Percentiles rank a stretch among this genome's conserved stretches.
phyloP scores from a whole-genome alignment of 2,329 filamentous ascomycete species.

The Calycina herbarum region DNA sequence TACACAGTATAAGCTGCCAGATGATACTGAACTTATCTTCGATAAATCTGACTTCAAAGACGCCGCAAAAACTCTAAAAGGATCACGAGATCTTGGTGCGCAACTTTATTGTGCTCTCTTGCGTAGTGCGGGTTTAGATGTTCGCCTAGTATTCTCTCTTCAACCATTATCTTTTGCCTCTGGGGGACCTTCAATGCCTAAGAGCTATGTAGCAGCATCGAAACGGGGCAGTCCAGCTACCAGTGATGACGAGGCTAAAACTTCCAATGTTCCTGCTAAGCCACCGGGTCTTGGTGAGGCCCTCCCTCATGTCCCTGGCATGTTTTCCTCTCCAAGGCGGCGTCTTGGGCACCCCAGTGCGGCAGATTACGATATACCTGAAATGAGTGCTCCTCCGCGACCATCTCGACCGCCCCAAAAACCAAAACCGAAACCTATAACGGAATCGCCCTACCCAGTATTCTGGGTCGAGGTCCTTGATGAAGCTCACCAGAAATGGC shows the following conservation, averaged over 20 bases:
- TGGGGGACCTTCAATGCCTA: slow-evolving; percentile 44
- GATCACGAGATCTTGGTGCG: slow-evolving; percentile 85
- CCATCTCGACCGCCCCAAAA: slow-evolving; percentile 35
- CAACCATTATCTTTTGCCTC: slow-evolving; percentile 62
- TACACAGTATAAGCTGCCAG: slow-evolving; percentile 27
- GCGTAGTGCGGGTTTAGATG: slow-evolving; percentile 76
- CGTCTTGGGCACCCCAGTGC: slow-evolving; percentile 43
- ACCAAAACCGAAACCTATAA: slow-evolving; percentile 47
- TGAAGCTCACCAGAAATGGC: slow-evolving; percentile 84
- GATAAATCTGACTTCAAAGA: slow-evolving; percentile 70
- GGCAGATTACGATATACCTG: slow-evolving; percentile 52
- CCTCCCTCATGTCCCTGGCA: slow-evolving; percentile 14
- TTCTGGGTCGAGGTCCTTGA: slow-evolving; percentile 97
- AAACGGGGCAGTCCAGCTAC: slow-evolving; percentile 34
- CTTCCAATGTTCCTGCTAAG: slow-evolving; percentile 11
- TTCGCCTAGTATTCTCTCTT: slow-evolving; percentile 85
- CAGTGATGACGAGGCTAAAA: slow-evolving; percentile 33
- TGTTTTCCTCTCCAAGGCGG: slow-evolving; percentile 29
- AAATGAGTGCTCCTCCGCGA: slow-evolving; percentile 39
- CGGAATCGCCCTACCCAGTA: slow-evolving; percentile 75
- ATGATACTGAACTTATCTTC: slow-evolving; percentile 60
- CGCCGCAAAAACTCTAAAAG: slow-evolving; percentile 68
- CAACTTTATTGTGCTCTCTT: slow-evolving; percentile 89
- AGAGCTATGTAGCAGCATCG: slow-evolving; percentile 14
- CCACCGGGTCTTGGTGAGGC: slow-evolving; percentile 14